Evolutionary conservation across 768 basidiomycete species (phyloP).

Genomic region (Amanita pseudoporphyria): DNA sequence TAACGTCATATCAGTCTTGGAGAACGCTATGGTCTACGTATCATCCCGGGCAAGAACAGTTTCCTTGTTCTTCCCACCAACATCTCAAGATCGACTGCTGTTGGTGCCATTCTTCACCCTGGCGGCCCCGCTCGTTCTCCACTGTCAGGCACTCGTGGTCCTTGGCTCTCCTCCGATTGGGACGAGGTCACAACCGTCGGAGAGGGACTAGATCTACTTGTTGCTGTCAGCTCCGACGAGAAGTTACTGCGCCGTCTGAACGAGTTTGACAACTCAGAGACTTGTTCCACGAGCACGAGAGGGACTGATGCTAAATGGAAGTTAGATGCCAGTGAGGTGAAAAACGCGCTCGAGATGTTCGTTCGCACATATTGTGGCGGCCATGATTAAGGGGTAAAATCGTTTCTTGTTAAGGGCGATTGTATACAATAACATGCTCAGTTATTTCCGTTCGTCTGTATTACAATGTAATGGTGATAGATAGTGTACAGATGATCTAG

Average conservation of each 20-base stretch:
- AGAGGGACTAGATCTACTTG: conserved; percentile 45
- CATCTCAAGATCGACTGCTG: conserved; percentile 75
- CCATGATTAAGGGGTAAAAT: background rate
- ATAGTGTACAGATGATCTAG: too few relatives aligned
- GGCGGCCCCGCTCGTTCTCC: conserved; percentile 38
- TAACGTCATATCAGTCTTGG: conserved; percentile 43
- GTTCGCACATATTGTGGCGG: conserved; percentile 8
- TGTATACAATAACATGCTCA: too few relatives aligned
- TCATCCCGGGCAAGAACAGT: conserved; percentile 69
- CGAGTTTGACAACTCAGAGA: conserved; percentile 65
- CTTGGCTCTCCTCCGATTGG: conserved; percentile 18
- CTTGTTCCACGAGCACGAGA: conserved; percentile 57
- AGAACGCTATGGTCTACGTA: conserved; percentile 74
- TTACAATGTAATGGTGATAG: too few relatives aligned
- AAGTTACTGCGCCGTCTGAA: conserved; percentile 67
- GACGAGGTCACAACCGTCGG: conserved; percentile 12
- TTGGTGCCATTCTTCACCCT: conserved; percentile 69
- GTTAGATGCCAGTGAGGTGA: conserved; percentile 27
- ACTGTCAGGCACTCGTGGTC: conserved; percentile 32
- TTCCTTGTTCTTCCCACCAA: conserved; percentile 82
- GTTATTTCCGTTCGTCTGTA: too few relatives aligned
- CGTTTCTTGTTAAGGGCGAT: too few relatives aligned
- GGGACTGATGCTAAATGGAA: conserved; percentile 79
- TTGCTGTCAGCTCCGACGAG: conserved; percentile 69
- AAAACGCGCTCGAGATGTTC: conserved; percentile 21